A percentile compares a stretch with the other conserved stretches of the same genome.
Evolutionary conservation across 2,329 filamentous ascomycete genomes (phyloP).

Genomic region (Capronia epimyces): DNA sequence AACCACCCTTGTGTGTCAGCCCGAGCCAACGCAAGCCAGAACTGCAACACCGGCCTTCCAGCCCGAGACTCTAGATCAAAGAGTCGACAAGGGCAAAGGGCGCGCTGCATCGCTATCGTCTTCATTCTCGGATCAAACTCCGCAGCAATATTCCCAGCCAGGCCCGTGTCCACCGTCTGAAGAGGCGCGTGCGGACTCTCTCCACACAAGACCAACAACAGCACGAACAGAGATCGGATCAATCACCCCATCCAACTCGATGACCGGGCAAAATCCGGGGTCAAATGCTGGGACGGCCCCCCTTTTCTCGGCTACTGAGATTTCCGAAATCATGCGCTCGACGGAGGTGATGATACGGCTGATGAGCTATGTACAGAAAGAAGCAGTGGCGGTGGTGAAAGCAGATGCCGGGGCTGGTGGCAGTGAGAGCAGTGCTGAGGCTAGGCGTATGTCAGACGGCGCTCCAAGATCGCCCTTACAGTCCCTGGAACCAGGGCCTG

Average conservation of each 20-base stretch:
- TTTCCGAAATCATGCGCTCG: slow-evolving; percentile 11
- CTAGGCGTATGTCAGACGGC: not conserved
- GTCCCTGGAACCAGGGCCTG: not conserved
- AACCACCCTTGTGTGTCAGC: not conserved
- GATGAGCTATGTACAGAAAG: slow-evolving; percentile 11
- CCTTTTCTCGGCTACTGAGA: not conserved
- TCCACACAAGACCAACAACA: slow-evolving; percentile 2
- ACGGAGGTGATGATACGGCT: slow-evolving; percentile 11
- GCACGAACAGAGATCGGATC: slow-evolving; percentile 4
- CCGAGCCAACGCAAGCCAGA: not conserved
- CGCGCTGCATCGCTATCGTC: not conserved
- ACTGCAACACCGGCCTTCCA: not conserved
- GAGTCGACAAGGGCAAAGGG: slow-evolving; percentile 14
- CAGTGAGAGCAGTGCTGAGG: not conserved
- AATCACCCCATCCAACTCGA: not conserved
- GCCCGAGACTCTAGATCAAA: not conserved
- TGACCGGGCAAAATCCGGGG: not conserved
- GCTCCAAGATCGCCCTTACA: not conserved
- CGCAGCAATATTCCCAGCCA: not conserved
- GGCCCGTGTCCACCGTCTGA: not conserved
- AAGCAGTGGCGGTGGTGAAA: slow-evolving; percentile 1
- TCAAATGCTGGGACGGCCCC: not conserved
- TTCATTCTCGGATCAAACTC: not conserved
- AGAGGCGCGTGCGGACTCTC: not conserved
- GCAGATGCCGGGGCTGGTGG: not conserved